Base-by-base conservation (phyloP, 2,329 filamentous ascomycete species). In the Aphanocladium album region DNA sequence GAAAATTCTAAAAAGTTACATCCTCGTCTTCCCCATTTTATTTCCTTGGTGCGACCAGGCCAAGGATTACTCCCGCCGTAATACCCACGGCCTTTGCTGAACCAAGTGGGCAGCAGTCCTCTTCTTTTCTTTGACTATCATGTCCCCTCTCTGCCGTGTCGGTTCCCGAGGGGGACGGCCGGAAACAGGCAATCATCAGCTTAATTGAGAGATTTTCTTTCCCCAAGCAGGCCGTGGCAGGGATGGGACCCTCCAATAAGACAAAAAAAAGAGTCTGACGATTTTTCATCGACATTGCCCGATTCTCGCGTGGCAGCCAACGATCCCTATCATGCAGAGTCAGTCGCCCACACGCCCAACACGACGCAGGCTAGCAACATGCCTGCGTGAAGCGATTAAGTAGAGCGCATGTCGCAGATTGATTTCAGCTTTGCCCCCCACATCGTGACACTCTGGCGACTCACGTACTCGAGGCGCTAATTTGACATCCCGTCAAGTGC, bases 221-320 rank as follows among this genome's bases (percentile, higher is more conserved):
- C n/a, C n/a, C 14, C 14, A 27, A n/a, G 4, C 25, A 33, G 14
- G 12, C 14, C 23, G 49, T 14, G 30, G 21, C 33, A 7, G 37
- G 27, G 30, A 6, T 19, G 27, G 17, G 33, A 17, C 21, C 14
- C n/a, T 50, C n/a, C 46, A 23, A 17, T 7, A 37, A 37, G 17
- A 16, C 21, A 30, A 17, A 30, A 30, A 30, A 30, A 11, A n/a
- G 19, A 51, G 49, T 27, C 25, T 16, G 16, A 5, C 6, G 11
- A 5, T 52, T 14, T 5, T 39, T 17, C 37, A 39, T 53, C 21
- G 35, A 14, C 16, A 30, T n/a, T 54, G 37, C 7, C 35, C 23
- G 51, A 54, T 43, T 43, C 37, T 23, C 52, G 39, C 52, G 52
- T 33, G 52, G 52, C 52, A 45, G 52, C 52, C 37, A 55, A 37